Evolutionary conservation across 2,329 filamentous ascomycete genomes (phyloP).

Genomic region (Paecilomyces fulvus): DNA sequence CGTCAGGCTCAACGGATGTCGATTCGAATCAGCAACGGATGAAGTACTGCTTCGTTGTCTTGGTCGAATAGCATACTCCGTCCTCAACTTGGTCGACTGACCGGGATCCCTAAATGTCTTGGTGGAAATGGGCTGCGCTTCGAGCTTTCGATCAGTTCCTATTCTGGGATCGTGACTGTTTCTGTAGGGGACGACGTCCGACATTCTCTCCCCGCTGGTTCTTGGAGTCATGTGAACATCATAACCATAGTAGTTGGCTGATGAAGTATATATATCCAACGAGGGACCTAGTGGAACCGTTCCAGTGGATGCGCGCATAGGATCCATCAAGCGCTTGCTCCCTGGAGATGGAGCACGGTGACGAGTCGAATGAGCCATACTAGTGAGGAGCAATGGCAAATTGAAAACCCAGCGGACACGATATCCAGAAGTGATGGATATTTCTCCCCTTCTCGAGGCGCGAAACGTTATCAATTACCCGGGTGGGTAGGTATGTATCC

Average conservation of each 20-base stretch:
- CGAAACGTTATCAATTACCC: not conserved
- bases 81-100: constrained; percentile 23
- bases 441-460: not conserved
- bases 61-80: constrained; percentile 30
- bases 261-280: constrained; percentile 24
- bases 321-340: constrained; percentile 24
- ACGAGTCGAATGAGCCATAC: constrained; percentile 22
- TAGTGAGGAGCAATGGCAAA: constrained; percentile 2
- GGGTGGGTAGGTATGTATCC: not conserved
- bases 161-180: constrained; percentile 20
- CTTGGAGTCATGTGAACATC: constrained; percentile 23
- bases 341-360: constrained; percentile 28
- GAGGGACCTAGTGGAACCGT: constrained; percentile 27
- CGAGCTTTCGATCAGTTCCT: constrained; percentile 17
- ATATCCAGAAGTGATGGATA: not conserved
- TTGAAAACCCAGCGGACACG: not conserved
- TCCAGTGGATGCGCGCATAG: constrained; percentile 34
- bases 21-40: constrained; percentile 19
- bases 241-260: constrained; percentile 19
- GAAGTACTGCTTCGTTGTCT: constrained; percentile 28
- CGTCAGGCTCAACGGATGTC: constrained; percentile 17
- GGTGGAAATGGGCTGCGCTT: constrained; percentile 25
- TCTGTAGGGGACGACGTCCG: constrained; percentile 18
- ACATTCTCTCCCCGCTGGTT: constrained; percentile 11
- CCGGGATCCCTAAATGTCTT: constrained; percentile 23